These are phyloP conservation scores for Alternaria panax DNA, from an alignment of 2,329 filamentous ascomycete genomes.

Conservation along the genomic window DNA sequence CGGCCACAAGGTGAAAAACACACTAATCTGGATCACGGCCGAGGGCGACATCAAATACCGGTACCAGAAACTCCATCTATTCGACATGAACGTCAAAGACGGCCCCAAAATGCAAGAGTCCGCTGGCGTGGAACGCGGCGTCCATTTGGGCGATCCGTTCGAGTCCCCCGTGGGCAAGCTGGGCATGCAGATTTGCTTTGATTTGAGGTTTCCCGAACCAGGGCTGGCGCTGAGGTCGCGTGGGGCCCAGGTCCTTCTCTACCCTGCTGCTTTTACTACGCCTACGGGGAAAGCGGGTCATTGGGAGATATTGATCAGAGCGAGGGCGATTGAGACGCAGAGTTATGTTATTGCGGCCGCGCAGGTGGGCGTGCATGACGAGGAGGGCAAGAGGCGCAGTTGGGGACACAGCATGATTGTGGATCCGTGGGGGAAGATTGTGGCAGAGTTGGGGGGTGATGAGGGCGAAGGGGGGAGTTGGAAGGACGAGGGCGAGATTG, in stretches of 20 bases:
- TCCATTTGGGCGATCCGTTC: constrained; percentile 71
- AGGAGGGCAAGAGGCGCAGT: constrained; percentile 70
- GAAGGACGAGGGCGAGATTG: constrained; percentile 50
- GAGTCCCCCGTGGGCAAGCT: constrained; percentile 76
- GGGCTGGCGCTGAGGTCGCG: constrained; percentile 70
- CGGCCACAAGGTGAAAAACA: constrained; percentile 66
- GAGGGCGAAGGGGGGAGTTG: constrained; percentile 48
- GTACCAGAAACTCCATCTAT: constrained; percentile 92
- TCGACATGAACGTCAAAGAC: constrained; percentile 71
- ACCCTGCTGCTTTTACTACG: constrained; percentile 89
- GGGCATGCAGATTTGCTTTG: constrained; percentile 87
- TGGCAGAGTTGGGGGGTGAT: constrained; percentile 68
- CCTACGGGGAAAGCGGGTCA: constrained; percentile 79
- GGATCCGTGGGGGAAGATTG: constrained; percentile 82
- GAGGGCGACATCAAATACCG: constrained; percentile 65
- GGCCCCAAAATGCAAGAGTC: constrained; percentile 69
- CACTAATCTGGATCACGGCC: constrained; percentile 71
- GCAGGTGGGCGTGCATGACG: constrained; percentile 76
- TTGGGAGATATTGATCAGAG: constrained; percentile 81
- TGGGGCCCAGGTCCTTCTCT: constrained; percentile 78
- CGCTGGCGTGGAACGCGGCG: constrained; percentile 66
- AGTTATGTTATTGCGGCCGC: constrained; percentile 87
- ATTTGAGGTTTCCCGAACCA: constrained; percentile 83
- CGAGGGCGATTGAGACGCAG: constrained; percentile 88
- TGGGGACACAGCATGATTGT: constrained; percentile 89